Percentiles rank a stretch among this genome's conserved stretches.
These are phyloP conservation scores for Picea glauca DNA, from an alignment of 75 land plant species.

Conservation along the genomic window DNA sequence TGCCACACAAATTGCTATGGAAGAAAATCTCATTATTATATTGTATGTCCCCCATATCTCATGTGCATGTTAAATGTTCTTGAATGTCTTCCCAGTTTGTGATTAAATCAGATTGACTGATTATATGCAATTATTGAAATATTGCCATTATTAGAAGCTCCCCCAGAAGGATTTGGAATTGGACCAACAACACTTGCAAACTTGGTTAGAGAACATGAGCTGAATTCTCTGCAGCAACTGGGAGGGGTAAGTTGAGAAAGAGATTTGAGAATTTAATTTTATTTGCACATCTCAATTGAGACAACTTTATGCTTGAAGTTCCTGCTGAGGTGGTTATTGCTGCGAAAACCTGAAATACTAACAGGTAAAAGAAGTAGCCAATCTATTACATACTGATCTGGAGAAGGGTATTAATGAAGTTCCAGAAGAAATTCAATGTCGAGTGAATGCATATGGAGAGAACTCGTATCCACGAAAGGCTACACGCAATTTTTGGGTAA, in stretches of 20 bases:
- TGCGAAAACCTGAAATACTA: constrained; percentile 25
- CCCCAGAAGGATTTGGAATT: constrained; percentile 56
- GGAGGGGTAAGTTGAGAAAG: constrained; percentile 57
- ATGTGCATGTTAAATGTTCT: too few species aligned
- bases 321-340: too few species aligned
- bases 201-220: constrained; percentile 51
- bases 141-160: constrained; percentile 1
- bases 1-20: too few species aligned
- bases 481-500: constrained; percentile 55
- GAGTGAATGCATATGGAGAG: constrained; percentile 62
- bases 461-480: constrained; percentile 77
- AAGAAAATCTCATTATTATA: too few species aligned
- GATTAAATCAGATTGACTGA: too few species aligned
- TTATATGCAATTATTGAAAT: too few species aligned
- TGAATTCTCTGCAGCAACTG: constrained; percentile 33
- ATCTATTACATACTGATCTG: constrained; percentile 26
- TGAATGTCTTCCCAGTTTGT: too few species aligned
- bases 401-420: constrained; percentile 70
- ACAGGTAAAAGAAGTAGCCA: constrained; percentile 5
- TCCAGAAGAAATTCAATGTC: constrained; percentile 31
- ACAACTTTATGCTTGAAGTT: too few species aligned
- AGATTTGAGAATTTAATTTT: too few species aligned
- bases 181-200: constrained; percentile 45
- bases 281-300: too few species aligned
- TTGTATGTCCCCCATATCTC: too few species aligned